Percentiles rank a stretch among this genome's conserved stretches.
Conservation (phyloP, 495 filamentous ascomycete genomes). For the Podospora appendiculata region DNA sequence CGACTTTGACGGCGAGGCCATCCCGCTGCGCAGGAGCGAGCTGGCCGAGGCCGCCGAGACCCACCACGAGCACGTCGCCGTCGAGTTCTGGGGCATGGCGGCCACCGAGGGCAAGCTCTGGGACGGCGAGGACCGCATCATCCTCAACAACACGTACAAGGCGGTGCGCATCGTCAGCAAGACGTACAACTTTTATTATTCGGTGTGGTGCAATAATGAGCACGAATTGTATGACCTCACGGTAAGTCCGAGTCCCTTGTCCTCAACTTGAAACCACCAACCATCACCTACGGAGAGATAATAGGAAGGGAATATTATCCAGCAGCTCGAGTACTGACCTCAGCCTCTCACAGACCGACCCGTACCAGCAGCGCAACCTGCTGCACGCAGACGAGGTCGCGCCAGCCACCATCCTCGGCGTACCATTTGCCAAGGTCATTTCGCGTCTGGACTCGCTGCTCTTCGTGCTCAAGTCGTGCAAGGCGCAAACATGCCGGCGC, state of each 20-base stretch:
- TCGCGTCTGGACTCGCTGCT: conserved; percentile 52
- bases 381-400: conserved; percentile 24
- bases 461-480: conserved; percentile 59
- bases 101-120: conserved; percentile 41
- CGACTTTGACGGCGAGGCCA: conserved; percentile 53
- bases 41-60: conserved; percentile 19
- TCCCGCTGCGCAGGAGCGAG: conserved; percentile 35
- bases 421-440: conserved; percentile 35
- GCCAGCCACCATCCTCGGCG: conserved; percentile 31
- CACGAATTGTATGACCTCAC: conserved; percentile 57
- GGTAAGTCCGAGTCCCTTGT: conserved; percentile 19
- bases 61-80: conserved; percentile 56
- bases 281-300: too few relatives aligned
- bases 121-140: conserved; percentile 9
- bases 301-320: too few relatives aligned
- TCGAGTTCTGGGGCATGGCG: conserved; percentile 57
- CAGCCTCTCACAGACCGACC: conserved; percentile 41
- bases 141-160: conserved; percentile 58
- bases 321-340: not conserved
- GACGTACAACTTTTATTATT: conserved; percentile 53
- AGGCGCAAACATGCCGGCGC: conserved; percentile 43
- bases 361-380: conserved; percentile 53
- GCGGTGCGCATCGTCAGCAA: conserved; percentile 47
- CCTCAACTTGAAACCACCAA: not conserved
- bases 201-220: conserved; percentile 60